Evolutionary conservation across 495 filamentous ascomycete species (phyloP).

Genomic region (Penicillium canariense): DNA sequence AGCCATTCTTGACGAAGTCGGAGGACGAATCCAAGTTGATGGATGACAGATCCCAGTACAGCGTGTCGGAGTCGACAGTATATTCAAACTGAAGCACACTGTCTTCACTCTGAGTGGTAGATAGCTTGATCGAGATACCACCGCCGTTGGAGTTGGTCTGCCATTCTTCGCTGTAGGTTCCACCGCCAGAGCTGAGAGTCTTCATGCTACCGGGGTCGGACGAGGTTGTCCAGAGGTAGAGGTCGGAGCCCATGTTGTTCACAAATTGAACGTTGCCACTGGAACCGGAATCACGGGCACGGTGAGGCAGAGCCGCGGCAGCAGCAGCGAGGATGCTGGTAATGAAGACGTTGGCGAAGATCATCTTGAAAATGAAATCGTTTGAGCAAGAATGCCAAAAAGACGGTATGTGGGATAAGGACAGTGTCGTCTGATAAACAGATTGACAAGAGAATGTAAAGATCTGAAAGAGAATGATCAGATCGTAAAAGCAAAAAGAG

Average conservation of each 20-base stretch:
- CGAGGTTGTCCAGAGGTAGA: conserved; percentile 47
- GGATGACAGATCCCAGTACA: conserved; percentile 38
- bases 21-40: conserved; percentile 27
- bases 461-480: conserved; percentile 20
- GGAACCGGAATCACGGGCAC: conserved; percentile 9
- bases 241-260: conserved; percentile 35
- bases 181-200: conserved; percentile 37
- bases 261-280: conserved; percentile 31
- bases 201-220: conserved; percentile 36
- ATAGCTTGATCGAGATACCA: conserved; percentile 49
- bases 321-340: conserved; percentile 24
- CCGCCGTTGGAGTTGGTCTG: conserved; percentile 42
- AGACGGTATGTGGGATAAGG: conserved; percentile 1
- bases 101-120: conserved; percentile 29
- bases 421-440: conserved; percentile 4
- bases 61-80: conserved; percentile 20
- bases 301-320: conserved; percentile 20
- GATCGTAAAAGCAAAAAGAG: conserved; percentile 9
- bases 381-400: conserved; percentile 4
- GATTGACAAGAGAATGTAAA: conserved; percentile 14
- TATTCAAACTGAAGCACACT: conserved; percentile 45
- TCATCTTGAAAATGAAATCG: conserved; percentile 13
- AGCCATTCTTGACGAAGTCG: conserved; percentile 22
- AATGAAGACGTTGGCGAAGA: conserved; percentile 25
- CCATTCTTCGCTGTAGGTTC: conserved; percentile 36